Conservation (phyloP, 805 yeast species). For the Ogataea chonburiensis region DNA sequence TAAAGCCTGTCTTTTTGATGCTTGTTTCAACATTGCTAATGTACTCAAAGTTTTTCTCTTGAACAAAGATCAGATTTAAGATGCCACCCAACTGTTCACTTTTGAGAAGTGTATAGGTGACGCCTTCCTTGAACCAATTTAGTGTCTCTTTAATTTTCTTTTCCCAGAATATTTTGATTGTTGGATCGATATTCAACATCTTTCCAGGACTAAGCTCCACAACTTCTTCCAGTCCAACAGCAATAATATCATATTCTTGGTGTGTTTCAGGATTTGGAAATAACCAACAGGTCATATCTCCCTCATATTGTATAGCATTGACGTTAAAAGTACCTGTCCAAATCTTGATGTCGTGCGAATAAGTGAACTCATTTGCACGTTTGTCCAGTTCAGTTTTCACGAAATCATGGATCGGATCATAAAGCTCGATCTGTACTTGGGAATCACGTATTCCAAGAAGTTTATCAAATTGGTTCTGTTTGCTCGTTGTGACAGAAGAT, state of each 20-base stretch:
- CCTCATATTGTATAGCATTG: constrained; percentile 47
- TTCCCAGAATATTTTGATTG: constrained; percentile 64
- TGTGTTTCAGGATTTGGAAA: constrained; percentile 41
- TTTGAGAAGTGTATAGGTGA: constrained; percentile 49
- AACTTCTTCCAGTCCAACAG: constrained; percentile 86
- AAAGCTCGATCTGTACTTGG: constrained; percentile 43
- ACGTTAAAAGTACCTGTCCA: constrained; percentile 56
- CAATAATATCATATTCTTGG: constrained; percentile 62
- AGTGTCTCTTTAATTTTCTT: constrained; percentile 49
- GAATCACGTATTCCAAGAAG: constrained; percentile 48
- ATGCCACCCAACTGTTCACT: constrained; percentile 87
- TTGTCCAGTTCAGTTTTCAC: constrained; percentile 42
- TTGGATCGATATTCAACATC: constrained; percentile 74
- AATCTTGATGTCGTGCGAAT: constrained; percentile 40
- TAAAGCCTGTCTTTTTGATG: constrained; percentile 87
- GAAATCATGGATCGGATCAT: constrained; percentile 56
- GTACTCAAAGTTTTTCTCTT: constrained; percentile 47
- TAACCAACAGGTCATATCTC: constrained; percentile 43
- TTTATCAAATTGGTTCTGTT: constrained; percentile 38
- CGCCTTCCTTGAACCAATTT: constrained; percentile 37
- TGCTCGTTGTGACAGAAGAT: constrained; percentile 20
- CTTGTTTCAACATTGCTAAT: constrained; percentile 67
- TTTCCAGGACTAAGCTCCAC: constrained; percentile 81
- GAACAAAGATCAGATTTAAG: constrained; percentile 64
- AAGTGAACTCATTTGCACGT: constrained; percentile 40